Base-by-base conservation (phyloP, 2,329 filamentous ascomycete genomes). In the Chrysoporthe deuterocubensis region DNA sequence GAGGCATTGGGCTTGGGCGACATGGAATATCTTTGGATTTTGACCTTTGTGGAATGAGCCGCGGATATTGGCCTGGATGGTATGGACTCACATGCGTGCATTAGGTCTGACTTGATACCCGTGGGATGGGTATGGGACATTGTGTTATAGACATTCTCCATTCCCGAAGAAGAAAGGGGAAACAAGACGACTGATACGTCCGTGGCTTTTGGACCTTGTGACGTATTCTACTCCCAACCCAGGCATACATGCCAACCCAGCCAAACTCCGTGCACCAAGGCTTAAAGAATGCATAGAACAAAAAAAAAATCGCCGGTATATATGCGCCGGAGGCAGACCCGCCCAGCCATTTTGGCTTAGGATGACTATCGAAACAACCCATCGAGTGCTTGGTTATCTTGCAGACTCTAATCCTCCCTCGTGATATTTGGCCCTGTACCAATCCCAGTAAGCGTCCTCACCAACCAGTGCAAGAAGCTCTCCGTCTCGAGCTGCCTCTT, bases 391-490 rank as follows among this genome's bases (percentile, higher is more conserved):
- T 26, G n/a, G n/a, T 37, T 18, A 52, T 54, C 18, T 54, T 26
- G 46, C 14, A 8, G 14, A 58, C 43, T 34, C 34, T 62, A 62
- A 46, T 44, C 43, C 52, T 68, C 73, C 67, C 71, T 71, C 76
- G 81, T 80, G 62, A 89, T 86, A 71, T 89, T 87, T 21, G 86
- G 86, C 5, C 86, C 85, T 0, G 85, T 88, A 16, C 87, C 87
- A 57, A 89, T 84, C 3, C 87, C 87, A 4, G 87, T 89, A 72
- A 89, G 66, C 44, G 87, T 85, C 77, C 88, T 82, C 50, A 89
- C 84, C 57, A 89, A 78, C 89, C 89, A 92, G 69, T 87, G 83
- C 74, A 87, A 72, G 86, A 86, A 89, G 73, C 87, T 87, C 76
- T 90, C 88, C 69, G 83, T 87, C 78, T 89, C 86, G 8, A 91